A percentile compares a stretch with the other conserved stretches of the same genome.
Evolutionary conservation across 768 basidiomycete genomes (phyloP).

Genomic region (Kwoniella shandongensis): DNA sequence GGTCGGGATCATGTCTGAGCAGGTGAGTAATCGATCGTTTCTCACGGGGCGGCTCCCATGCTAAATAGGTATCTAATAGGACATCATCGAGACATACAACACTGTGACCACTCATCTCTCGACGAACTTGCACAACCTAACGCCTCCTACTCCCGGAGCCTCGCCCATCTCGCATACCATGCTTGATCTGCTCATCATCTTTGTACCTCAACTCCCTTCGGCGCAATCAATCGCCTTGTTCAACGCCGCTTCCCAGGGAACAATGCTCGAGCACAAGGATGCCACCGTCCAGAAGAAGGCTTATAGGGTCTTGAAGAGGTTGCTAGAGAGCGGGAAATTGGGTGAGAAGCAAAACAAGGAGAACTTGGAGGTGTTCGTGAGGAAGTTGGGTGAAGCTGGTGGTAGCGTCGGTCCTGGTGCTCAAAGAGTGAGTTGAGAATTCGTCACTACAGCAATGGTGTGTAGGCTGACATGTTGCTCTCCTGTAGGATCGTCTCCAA

Average conservation of each 20-base stretch:
- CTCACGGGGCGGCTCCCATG: background rate
- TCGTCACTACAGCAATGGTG: too few relatives aligned
- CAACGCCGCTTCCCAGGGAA: conserved; percentile 65
- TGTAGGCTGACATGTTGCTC: background rate
- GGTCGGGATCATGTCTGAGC: conserved; percentile 72
- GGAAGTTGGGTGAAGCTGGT: conserved; percentile 65
- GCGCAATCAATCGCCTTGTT: conserved; percentile 67
- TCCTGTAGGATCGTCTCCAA: conserved; percentile 75
- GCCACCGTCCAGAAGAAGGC: conserved; percentile 92
- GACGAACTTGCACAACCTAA: conserved; percentile 32
- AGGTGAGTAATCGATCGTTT: conserved; percentile 56
- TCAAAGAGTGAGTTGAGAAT: conserved; percentile 67
- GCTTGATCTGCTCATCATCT: conserved; percentile 77
- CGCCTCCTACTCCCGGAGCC: conserved; percentile 38
- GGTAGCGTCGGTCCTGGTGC: conserved; percentile 74
- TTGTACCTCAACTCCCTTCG: conserved; percentile 71
- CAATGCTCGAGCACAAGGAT: conserved; percentile 73
- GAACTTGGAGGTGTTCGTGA: conserved; percentile 63
- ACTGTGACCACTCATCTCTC: conserved; percentile 65
- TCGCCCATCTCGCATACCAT: conserved; percentile 60
- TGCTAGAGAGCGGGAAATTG: conserved; percentile 67
- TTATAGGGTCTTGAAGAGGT: conserved; percentile 78
- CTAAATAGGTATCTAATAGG: conserved; percentile 55
- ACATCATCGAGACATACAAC: conserved; percentile 73
- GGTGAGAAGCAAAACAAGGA: conserved; percentile 25